Evolutionary conservation across 495 filamentous ascomycete species (phyloP).

Genomic region (Niebla homalea): DNA sequence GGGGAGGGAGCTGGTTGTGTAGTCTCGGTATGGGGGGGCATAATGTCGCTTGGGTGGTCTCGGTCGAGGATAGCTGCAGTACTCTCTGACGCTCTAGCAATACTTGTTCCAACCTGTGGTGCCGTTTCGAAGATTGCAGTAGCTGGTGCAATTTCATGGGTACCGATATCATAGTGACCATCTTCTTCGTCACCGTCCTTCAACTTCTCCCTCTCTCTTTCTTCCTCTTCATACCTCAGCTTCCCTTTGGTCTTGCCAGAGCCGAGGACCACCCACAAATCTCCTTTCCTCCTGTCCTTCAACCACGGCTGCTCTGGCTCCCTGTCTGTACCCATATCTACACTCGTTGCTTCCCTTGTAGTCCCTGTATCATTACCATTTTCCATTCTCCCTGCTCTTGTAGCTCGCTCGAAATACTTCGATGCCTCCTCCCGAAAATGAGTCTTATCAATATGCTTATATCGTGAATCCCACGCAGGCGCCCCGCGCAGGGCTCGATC

Average conservation of each 20-base stretch:
- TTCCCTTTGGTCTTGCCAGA: background rate
- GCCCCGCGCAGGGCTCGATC: slow-evolving; percentile 30
- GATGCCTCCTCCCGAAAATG: slow-evolving; percentile 48
- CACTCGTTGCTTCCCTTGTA: too few relatives aligned
- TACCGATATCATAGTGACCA: background rate
- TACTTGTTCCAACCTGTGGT: background rate
- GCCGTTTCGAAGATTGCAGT: background rate
- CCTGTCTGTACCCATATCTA: background rate
- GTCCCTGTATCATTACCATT: background rate
- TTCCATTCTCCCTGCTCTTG: background rate
- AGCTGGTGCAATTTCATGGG: background rate
- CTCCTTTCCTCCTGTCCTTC: background rate
- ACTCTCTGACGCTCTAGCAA: background rate
- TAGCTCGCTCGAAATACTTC: background rate
- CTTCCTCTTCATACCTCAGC: background rate
- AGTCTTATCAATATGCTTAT: slow-evolving; percentile 68
- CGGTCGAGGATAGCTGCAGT: background rate
- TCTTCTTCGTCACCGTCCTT: background rate
- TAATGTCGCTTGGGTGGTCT: too few relatives aligned
- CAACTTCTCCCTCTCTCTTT: background rate
- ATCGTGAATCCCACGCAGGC: slow-evolving; percentile 60
- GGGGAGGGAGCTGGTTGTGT: too few relatives aligned
- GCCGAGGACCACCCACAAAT: background rate
- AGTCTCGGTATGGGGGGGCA: too few relatives aligned
- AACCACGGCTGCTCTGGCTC: background rate